Base-by-base conservation (phyloP, 805 yeast species). In the Candida peoriensis region DNA sequence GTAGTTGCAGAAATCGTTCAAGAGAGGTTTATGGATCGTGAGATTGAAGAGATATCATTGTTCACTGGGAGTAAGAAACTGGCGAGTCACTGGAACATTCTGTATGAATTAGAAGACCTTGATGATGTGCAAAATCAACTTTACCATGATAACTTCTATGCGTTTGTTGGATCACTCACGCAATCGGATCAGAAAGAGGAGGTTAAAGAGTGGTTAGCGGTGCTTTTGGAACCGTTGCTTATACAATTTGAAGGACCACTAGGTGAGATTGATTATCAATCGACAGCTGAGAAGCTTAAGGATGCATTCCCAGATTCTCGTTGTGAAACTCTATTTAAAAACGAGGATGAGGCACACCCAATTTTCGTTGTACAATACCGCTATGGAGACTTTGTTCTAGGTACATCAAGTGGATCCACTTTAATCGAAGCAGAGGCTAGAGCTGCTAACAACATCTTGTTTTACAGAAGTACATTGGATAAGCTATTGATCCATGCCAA, bases 161-260 rank as follows among this genome's bases (percentile, higher is more conserved):
- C 40, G 11, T 38, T 35, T 17, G n/a, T 41, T 19, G 44, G 44
- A 5, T 37, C 33, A 5, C 20, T 41, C 5, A 30, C 12, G 2
- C 4, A 10, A 8, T 16, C 26, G 10, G 30, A 29, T 2, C 37
- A 35, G 13, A 31, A 27, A 12, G n/a, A 11, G 2, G 34, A 32
- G 5, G 11, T 30, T 10, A 38, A 28, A 11, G 21, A 16, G 5
- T 41, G 44, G 44, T 9, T 41, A 5, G 33, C 37, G 2, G 19
- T 41, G 4, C 17, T 38, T 6, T 10, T 38, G 2, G 44, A 41
- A 16, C 37, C 44, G 2, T 10, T 39, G 6, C 28, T 41, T 8
- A 10, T 16, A 8, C 33, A 21, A 19, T 28, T 38, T 10, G 30
- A 32, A 8, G 17, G 14, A 5, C 2, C 21, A 4, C 14, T 20